phyloP scores from a whole-genome alignment of 2,329 filamentous ascomycete genomes.

The Penicillium freii region DNA sequence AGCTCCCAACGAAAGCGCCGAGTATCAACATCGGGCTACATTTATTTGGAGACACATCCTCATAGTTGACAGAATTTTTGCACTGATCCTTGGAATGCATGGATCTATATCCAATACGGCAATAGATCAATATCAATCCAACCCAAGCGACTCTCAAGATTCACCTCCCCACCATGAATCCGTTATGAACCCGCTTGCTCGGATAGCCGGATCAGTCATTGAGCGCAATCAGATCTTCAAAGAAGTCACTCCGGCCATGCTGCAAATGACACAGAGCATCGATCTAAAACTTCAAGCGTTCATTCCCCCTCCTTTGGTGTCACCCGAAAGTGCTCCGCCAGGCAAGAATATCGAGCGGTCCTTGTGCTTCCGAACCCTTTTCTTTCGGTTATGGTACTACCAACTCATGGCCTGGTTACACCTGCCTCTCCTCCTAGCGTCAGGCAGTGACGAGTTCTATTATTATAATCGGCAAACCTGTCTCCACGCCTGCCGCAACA shows the following conservation, averaged over 20 bases:
- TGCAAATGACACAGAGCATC: constrained; percentile 11
- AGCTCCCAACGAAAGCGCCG: not conserved
- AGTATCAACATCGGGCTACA: not conserved
- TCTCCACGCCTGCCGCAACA: constrained; percentile 8
- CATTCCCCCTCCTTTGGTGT: not conserved
- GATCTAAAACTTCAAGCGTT: constrained; percentile 4
- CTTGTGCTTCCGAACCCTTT: not conserved
- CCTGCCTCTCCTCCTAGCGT: constrained; percentile 8
- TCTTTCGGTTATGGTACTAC: constrained; percentile 5
- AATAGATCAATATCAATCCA: constrained; percentile 2
- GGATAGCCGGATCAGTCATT: constrained; percentile 14
- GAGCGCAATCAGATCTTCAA: constrained; percentile 15
- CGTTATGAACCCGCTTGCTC: constrained; percentile 4
- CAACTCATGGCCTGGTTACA: constrained; percentile 12
- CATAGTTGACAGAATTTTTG: constrained; percentile 7
- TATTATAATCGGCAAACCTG: constrained; percentile 8
- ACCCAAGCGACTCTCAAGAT: not conserved
- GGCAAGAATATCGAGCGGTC: constrained; percentile 6
- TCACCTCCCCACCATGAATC: not conserved
- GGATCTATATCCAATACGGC: constrained; percentile 10
- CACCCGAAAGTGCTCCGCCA: not conserved
- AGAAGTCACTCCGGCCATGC: constrained; percentile 8
- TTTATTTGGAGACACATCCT: constrained; percentile 10
- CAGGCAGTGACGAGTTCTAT: not conserved
- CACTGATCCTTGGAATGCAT: constrained; percentile 12